A percentile compares a stretch with the other conserved stretches of the same genome.
Conservation (phyloP, 805 yeast genomes). For the Candida corydali region DNA sequence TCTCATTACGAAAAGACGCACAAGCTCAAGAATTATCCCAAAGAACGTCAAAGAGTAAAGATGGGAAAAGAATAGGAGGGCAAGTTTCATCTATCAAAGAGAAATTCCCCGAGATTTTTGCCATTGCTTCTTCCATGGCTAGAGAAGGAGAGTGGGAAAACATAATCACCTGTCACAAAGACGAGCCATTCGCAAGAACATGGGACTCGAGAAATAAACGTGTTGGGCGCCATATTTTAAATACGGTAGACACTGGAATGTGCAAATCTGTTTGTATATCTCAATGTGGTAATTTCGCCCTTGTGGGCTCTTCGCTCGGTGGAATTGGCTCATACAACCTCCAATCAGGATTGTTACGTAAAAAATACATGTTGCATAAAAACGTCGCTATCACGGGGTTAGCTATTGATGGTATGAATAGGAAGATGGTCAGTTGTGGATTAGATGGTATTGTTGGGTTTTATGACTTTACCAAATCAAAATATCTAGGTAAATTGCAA, state of each 20-base stretch:
- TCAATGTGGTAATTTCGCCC: constrained; percentile 91
- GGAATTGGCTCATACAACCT: constrained; percentile 81
- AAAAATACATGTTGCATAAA: constrained; percentile 65
- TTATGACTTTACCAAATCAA: constrained; percentile 74
- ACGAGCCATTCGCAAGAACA: constrained; percentile 78
- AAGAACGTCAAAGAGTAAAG: constrained; percentile 41
- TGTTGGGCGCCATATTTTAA: constrained; percentile 68
- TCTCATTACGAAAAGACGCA: constrained; percentile 91
- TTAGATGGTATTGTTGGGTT: constrained; percentile 87
- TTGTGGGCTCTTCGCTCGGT: constrained; percentile 86
- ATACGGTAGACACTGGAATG: constrained; percentile 72
- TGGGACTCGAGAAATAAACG: constrained; percentile 82
- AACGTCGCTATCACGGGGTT: constrained; percentile 77
- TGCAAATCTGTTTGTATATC: constrained; percentile 78
- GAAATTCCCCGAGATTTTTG: constrained; percentile 72
- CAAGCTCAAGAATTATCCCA: constrained; percentile 94
- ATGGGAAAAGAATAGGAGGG: constrained; percentile 50
- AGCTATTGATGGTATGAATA: constrained; percentile 85
- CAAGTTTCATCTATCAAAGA: constrained; percentile 49
- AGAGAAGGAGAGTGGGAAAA: constrained; percentile 93
- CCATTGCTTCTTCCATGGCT: constrained; percentile 67
- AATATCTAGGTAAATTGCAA: constrained; percentile 59
- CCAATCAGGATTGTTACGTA: constrained; percentile 84
- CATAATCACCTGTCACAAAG: constrained; percentile 81
- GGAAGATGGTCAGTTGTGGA: constrained; percentile 81